These are phyloP conservation scores for Agaricus blazei DNA, from an alignment of 768 basidiomycete genomes.

Conservation along the genomic window DNA sequence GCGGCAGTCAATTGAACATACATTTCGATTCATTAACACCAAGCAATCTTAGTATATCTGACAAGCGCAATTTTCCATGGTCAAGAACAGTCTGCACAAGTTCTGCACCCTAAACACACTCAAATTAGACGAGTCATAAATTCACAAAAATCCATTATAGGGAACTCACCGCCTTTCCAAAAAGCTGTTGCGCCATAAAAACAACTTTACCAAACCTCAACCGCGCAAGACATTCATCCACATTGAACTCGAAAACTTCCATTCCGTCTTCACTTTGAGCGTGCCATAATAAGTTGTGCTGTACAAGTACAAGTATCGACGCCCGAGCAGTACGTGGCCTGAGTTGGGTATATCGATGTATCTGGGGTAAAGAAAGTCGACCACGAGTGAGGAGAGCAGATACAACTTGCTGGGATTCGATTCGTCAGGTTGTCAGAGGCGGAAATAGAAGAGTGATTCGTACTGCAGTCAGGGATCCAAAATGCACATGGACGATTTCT, in stretches of 20 bases:
- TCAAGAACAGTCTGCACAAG: conserved; percentile 75
- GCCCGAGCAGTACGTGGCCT: conserved; percentile 66
- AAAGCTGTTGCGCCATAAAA: conserved; percentile 63
- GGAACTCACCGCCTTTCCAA: conserved; percentile 64
- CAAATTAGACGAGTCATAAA: neutral
- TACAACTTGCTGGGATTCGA: conserved; percentile 55
- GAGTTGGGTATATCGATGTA: conserved; percentile 64
- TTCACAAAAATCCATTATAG: neutral
- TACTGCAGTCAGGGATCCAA: conserved; percentile 63
- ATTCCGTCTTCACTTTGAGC: conserved; percentile 64
- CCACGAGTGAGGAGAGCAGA: conserved; percentile 74
- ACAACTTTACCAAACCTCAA: conserved; percentile 82
- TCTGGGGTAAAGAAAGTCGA: conserved; percentile 65
- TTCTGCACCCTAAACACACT: conserved; percentile 53
- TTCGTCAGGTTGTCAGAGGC: conserved; percentile 1
- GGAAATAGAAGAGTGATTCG: neutral
- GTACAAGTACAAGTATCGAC: conserved; percentile 72
- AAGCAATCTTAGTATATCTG: conserved; percentile 57
- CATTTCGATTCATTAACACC: conserved; percentile 55
- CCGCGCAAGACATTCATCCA: conserved; percentile 77
- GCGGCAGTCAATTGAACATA: conserved; percentile 19
- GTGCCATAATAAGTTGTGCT: conserved; percentile 92
- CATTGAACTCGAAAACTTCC: conserved; percentile 77
- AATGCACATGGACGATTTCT: conserved; percentile 60
- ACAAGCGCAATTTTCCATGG: conserved; percentile 79